A percentile compares a stretch with the other conserved stretches of the same genome.
Conservation (phyloP, 768 basidiomycete genomes). For the Suillus lakei region DNA sequence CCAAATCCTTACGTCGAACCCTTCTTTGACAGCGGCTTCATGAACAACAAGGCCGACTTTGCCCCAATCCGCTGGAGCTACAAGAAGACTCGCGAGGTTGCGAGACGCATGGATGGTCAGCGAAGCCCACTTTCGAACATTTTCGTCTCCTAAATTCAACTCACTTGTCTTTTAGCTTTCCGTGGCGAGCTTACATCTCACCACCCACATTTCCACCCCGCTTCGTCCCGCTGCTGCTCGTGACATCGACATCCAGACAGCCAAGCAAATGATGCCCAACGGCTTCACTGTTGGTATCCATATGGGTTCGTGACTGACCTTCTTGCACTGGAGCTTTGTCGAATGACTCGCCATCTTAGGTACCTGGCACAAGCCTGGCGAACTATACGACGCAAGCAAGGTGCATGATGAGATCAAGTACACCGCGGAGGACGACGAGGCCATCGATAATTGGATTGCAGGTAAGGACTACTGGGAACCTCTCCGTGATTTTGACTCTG, state of each 20-base stretch:
- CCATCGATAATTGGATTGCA: slow-evolving; percentile 73
- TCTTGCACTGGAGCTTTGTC: not conserved
- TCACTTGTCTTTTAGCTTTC: slow-evolving; percentile 48
- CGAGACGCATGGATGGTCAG: slow-evolving; percentile 71
- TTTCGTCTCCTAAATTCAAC: slow-evolving; percentile 2
- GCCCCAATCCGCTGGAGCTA: slow-evolving; percentile 79
- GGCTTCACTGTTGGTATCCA: slow-evolving; percentile 72
- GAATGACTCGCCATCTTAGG: slow-evolving; percentile 26
- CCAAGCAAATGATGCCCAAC: slow-evolving; percentile 62
- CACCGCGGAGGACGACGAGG: slow-evolving; percentile 68
- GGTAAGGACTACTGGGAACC: slow-evolving; percentile 20
- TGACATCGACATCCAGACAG: slow-evolving; percentile 73
- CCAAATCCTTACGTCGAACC: slow-evolving; percentile 66
- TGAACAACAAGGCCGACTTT: slow-evolving; percentile 80
- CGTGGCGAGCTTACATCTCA: slow-evolving; percentile 75
- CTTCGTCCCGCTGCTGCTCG: slow-evolving; percentile 59
- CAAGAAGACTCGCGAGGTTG: slow-evolving; percentile 76
- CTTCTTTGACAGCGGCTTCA: slow-evolving; percentile 74
- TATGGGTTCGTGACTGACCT: slow-evolving; percentile 51
- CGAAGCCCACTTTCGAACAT: too few species aligned
- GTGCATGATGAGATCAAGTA: slow-evolving; percentile 71
- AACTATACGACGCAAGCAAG: slow-evolving; percentile 56
- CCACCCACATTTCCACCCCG: slow-evolving; percentile 77
- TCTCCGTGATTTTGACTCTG: not conserved
- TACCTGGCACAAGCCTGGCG: slow-evolving; percentile 62